Evolutionary conservation across 169 alveolate genomes (phyloP).

Genomic region (Plasmodium knowlesi): DNA sequence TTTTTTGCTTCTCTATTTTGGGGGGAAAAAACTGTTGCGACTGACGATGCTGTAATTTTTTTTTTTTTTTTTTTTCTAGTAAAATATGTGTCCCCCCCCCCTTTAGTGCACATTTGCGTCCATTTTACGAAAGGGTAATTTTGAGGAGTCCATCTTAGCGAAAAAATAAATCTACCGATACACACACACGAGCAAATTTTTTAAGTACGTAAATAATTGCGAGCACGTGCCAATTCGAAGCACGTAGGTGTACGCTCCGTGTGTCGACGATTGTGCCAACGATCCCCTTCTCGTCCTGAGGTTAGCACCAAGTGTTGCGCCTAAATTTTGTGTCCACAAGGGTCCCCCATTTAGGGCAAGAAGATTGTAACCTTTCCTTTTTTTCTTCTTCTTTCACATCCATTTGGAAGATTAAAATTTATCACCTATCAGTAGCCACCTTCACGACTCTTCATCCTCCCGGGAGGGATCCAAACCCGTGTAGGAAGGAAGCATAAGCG

Average conservation of each 20-base stretch:
- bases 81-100: neutral
- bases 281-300: neutral
- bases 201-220: neutral
- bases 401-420: neutral
- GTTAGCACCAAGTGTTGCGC: neutral
- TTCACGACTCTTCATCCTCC: neutral
- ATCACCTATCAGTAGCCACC: neutral
- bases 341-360: neutral
- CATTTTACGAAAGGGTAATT: neutral
- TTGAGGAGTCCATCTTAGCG: neutral
- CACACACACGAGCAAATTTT: neutral
- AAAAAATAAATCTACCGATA: too few relatives aligned
- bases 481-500: neutral
- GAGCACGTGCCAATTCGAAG: neutral
- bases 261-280: neutral
- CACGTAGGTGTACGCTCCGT: neutral
- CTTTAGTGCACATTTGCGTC: neutral
- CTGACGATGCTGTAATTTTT: neutral
- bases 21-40: neutral
- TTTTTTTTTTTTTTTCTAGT: too few relatives aligned
- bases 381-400: neutral
- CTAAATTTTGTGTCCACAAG: neutral
- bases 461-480: neutral
- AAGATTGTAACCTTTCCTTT: neutral
- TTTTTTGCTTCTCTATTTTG: neutral